A percentile compares a stretch with the other conserved stretches of the same genome.
phyloP scores from a whole-genome alignment of 169 alveolate genomes.

The Nephromyces sp. region DNA sequence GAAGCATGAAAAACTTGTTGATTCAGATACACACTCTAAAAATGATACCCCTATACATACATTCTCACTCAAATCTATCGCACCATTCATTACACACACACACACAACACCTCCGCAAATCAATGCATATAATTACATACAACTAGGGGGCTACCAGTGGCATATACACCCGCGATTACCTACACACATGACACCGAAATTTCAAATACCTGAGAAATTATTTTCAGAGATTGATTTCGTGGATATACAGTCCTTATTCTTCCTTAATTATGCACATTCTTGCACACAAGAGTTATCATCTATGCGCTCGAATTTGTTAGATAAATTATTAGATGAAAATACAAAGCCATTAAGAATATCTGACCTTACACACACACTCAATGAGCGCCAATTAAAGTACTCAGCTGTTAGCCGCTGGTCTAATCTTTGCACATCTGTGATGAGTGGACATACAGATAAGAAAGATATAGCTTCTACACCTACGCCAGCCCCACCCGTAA shows the following conservation, averaged over 20 bases:
- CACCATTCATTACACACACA: too few relatives aligned
- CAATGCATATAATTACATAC: too few relatives aligned
- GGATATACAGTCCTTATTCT: background rate
- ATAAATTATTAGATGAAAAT: background rate
- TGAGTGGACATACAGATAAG: background rate
- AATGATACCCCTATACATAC: too few relatives aligned
- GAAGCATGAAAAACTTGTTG: too few relatives aligned
- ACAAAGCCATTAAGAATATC: background rate
- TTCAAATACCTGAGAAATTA: too few relatives aligned
- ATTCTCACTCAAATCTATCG: too few relatives aligned
- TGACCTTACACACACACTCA: background rate
- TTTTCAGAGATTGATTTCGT: too few relatives aligned
- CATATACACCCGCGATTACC: too few relatives aligned
- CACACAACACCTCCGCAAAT: too few relatives aligned
- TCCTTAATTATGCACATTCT: background rate
- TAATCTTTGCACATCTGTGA: background rate
- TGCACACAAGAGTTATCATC: background rate
- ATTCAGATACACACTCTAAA: too few relatives aligned
- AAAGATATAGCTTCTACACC: background rate
- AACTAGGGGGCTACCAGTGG: too few relatives aligned
- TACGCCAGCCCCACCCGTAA: background rate
- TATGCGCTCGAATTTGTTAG: background rate
- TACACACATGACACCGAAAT: too few relatives aligned
- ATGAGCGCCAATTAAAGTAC: background rate
- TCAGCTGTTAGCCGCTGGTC: background rate